Evolutionary conservation across 2,329 filamentous ascomycete species (phyloP).

Genomic region (Colletotrichum sp.): DNA sequence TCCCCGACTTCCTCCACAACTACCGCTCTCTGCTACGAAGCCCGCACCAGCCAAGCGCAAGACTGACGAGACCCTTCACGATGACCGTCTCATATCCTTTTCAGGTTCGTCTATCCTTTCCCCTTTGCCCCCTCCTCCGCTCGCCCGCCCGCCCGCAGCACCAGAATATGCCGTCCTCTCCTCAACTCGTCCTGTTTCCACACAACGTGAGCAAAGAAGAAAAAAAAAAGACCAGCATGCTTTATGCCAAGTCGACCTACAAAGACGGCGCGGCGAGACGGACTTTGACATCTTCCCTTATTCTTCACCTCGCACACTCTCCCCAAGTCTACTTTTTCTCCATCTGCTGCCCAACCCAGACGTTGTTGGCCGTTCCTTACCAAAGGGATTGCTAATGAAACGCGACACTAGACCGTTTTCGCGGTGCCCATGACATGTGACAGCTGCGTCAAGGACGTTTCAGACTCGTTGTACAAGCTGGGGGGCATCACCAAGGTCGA

Average conservation of each 20-base stretch:
- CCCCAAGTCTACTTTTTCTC: not conserved
- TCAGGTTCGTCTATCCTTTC: constrained; percentile 20
- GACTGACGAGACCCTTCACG: constrained; percentile 12
- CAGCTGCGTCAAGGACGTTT: constrained; percentile 85
- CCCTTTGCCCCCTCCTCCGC: not conserved
- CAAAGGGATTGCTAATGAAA: constrained; percentile 36
- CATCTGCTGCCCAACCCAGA: not conserved
- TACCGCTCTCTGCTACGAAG: constrained; percentile 16
- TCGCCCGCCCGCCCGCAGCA: not conserved
- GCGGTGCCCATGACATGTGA: constrained; percentile 94
- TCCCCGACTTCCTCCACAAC: constrained; percentile 19
- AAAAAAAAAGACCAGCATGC: not conserved
- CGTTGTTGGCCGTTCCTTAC: not conserved
- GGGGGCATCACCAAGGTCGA: constrained; percentile 83
- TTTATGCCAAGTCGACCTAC: not conserved
- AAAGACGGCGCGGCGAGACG: not conserved
- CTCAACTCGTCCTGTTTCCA: not conserved
- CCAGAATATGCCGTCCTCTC: not conserved
- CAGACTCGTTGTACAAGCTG: constrained; percentile 76
- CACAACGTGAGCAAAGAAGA: not conserved
- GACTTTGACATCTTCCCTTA: not conserved
- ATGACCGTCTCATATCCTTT: constrained; percentile 29
- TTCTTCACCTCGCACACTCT: not conserved
- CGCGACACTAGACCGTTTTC: constrained; percentile 77
- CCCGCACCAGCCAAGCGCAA: not conserved